Evolutionary conservation across 192 early-diverging fungal genomes (phyloP), one percentile per base, ranked within the genome.

Genomic region (Rhizophagus clarus): DNA sequence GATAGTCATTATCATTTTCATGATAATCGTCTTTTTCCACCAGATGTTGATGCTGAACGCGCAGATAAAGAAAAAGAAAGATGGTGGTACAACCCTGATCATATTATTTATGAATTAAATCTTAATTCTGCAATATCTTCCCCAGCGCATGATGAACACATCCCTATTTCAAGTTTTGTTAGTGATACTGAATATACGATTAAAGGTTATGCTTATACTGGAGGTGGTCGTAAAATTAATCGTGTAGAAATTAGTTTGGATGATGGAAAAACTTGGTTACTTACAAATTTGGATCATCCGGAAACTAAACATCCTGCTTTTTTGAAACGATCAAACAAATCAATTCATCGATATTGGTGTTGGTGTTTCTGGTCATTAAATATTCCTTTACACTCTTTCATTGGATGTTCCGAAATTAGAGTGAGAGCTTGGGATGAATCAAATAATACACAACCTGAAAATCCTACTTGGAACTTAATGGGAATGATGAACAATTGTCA

Each of bases 11-110:
- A 95, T 84, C 96, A 97, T 79, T 89, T 89, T 76, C 85, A 86
- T 37, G 96, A 97, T 83, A 96, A 97, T 84, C 90, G 93, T 79
- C 94, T 97, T 26, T 85, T 97, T 37, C 95, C 95, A 26, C 93
- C 95, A 17, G 77, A 88, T 61, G 91, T 92, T 64, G 85, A 85
- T 67, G 77, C 83, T 31, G 87, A 83, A 3, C 82, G 81, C 66
- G 90, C 88, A 6, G 83, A 88, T 56, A 80, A 85, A 34, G 87
- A n/a, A n/a, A n/a, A n/a, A n/a, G n/a, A 85, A 49, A 75, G 77
- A 15, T 77, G 63, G 49, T 94, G 92, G 92, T 80, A 67, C n/a
- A 81, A 80, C 12, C 90, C 89, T 11, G 84, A 92, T 42, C 92
- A 90, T 77, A 89, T 90, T 70, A 85, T 93, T 42, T 83, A 97